Evolutionary conservation across 306 rosid genomes (phyloP).

Genomic region (Castanea mollissima): DNA sequence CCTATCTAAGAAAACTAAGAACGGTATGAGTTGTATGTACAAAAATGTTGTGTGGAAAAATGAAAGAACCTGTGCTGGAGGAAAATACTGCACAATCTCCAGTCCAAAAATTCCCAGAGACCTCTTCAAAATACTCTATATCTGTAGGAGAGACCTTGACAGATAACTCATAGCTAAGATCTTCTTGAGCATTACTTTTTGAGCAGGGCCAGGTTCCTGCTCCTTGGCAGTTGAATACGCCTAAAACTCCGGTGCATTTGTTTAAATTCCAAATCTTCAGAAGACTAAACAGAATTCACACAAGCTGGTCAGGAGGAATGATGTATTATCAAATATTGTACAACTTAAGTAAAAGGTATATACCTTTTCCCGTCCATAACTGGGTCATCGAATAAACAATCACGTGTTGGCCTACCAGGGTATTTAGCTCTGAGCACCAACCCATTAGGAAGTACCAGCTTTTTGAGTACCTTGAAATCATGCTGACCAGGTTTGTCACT

Average conservation of each 20-base stretch:
- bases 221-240: conserved; percentile 52
- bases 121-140: conserved; percentile 38
- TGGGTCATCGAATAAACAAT: conserved; percentile 42
- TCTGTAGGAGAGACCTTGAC: conserved; percentile 32
- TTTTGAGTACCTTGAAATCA: conserved; percentile 34
- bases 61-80: conserved; percentile 27
- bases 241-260: conserved; percentile 45
- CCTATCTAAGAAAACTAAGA: no score
- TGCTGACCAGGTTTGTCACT: conserved; percentile 50
- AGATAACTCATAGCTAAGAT: conserved; percentile 15
- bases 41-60: background rate
- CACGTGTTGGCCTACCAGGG: conserved; percentile 43
- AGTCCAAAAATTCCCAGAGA: conserved; percentile 33
- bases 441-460: conserved; percentile 42
- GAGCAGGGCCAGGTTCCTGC: conserved; percentile 37
- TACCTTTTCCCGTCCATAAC: conserved; percentile 40
- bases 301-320: background rate
- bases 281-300: conserved; percentile 22
- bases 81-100: conserved; percentile 41
- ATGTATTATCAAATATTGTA: background rate
- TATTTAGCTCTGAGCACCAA: conserved; percentile 38
- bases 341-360: background rate
- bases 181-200: conserved; percentile 1
- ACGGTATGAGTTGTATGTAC: background rate
- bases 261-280: conserved; percentile 50